These are phyloP conservation scores for Yamadazyma kanchanaburiensis DNA, from an alignment of 1,139 yeast genomes.

Conservation along the genomic window DNA sequence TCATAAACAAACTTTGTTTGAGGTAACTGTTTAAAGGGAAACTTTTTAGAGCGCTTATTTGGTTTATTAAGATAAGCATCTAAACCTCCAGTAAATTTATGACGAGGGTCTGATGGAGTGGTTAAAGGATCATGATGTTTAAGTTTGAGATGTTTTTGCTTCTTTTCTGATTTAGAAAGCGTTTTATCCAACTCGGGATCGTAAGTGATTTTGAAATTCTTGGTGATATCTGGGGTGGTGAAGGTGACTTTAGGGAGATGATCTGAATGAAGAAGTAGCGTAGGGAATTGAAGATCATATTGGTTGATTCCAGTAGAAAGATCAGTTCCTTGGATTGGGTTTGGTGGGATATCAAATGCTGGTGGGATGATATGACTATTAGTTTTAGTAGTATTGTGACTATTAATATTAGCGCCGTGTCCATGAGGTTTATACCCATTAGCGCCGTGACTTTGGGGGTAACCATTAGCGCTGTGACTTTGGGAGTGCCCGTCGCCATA, in stretches of 20 bases:
- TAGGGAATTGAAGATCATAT: constrained; percentile 27
- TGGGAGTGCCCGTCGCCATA: no score
- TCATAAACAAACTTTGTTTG: constrained; percentile 60
- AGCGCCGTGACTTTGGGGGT: no score
- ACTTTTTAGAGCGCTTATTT: constrained; percentile 39
- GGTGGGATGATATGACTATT: no score
- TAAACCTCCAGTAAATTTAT: constrained; percentile 18
- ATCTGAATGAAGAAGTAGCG: constrained; percentile 31
- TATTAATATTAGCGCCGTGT: no score
- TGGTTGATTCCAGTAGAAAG: constrained; percentile 30
- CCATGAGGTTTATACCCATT: no score
- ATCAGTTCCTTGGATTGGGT: constrained; percentile 25
- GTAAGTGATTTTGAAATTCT: constrained; percentile 43
- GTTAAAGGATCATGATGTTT: constrained; percentile 32
- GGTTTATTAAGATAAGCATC: constrained; percentile 37
- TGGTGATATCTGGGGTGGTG: constrained; percentile 18
- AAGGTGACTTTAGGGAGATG: constrained; percentile 13
- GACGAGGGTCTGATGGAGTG: constrained; percentile 40
- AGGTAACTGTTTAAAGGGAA: constrained; percentile 47
- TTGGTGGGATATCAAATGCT: constrained; percentile 1
- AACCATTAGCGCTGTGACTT: no score
- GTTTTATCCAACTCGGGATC: constrained; percentile 54
- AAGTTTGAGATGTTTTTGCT: constrained; percentile 36
- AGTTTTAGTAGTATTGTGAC: no score
- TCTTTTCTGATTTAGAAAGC: constrained; percentile 26